Percentiles rank a stretch among this genome's conserved stretches.
Conservation (phyloP, 2,329 filamentous ascomycete species). For the Karstenula rhodostoma region DNA sequence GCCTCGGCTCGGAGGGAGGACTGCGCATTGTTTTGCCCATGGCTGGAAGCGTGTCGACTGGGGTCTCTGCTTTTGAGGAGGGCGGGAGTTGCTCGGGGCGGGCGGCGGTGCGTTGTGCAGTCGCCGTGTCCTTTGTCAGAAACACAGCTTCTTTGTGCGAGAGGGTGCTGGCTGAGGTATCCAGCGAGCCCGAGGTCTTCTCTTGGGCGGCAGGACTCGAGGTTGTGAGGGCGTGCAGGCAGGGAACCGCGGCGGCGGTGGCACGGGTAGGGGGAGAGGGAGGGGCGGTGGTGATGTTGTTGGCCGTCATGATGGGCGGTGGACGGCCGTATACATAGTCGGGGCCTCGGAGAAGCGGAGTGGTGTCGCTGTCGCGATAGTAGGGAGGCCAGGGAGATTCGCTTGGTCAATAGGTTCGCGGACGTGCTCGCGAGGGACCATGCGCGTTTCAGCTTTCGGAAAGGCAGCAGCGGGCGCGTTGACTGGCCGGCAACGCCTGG, state of each 20-base stretch:
- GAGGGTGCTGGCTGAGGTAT: slow-evolving; percentile 14
- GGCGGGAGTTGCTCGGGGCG: background rate
- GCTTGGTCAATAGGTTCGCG: slow-evolving; percentile 21
- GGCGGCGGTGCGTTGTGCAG: background rate
- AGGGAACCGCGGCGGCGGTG: slow-evolving; percentile 24
- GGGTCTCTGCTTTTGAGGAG: background rate
- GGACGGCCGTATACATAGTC: slow-evolving; percentile 40
- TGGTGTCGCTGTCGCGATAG: slow-evolving; percentile 16
- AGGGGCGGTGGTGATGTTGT: slow-evolving; percentile 19
- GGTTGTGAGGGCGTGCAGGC: slow-evolving; percentile 34
- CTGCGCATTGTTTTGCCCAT: slow-evolving; percentile 38
- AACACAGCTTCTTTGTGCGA: slow-evolving; percentile 5
- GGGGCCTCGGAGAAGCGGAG: slow-evolving; percentile 16
- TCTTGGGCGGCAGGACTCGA: slow-evolving; percentile 18
- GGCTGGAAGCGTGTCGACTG: slow-evolving; percentile 10
- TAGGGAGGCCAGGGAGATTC: slow-evolving; percentile 25
- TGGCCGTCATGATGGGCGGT: slow-evolving; percentile 36
- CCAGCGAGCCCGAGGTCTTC: slow-evolving; percentile 14
- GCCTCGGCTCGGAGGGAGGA: slow-evolving; percentile 36
- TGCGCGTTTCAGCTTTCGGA: slow-evolving; percentile 46
- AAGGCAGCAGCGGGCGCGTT: slow-evolving; percentile 27
- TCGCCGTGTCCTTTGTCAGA: background rate
- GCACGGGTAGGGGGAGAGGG: slow-evolving; percentile 22
- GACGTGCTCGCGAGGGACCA: slow-evolving; percentile 37
- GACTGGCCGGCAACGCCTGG: slow-evolving; percentile 31